Base-by-base conservation (phyloP, 345 rosid genomes). In the Chamaenerion angustifolium region DNA sequence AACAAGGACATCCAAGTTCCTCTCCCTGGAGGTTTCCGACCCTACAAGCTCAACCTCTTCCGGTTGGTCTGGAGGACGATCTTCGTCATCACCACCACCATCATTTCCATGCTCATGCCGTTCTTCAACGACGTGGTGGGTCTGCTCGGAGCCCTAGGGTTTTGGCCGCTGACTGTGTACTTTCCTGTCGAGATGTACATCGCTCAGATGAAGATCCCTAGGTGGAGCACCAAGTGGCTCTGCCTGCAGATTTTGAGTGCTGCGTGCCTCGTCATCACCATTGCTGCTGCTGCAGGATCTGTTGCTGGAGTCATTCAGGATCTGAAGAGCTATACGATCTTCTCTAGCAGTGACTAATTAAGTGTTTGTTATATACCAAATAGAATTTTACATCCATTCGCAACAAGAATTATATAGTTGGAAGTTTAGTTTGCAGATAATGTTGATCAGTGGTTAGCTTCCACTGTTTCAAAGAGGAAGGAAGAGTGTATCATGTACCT, bases 101-200 rank as follows among this genome's bases (percentile, higher is more conserved):
- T 80, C 54, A 76, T 84, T 46, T 74, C 98, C 9, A 87, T 92
- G 98, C 66, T 87, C 13, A 71, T 84, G 49, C 98, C 98, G 1
- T 87, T 87, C 74, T 92, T 92, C 50, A 83, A 83, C 12, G 89
- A 79, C 45, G 69, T 83, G 0, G 93, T 81, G 3, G 95, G 96
- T 16, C 68, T 90, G 9, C 83, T 92, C 10, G 96, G 96, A 7
- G 96, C 98, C 0, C 46, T 92, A 0, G 98, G 93, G 44, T 92
- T 83, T 48, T 92, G 98, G 95, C 98, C 98, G 10, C 48, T 92
- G 12, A 81, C 94, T 0, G 98, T 90, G 12, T 86, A 86, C 43
- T 86, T 81, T 69, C 98, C 98, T 0, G 81, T 90, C 15, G 89
- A 90, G 70, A 84, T 92, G 98, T 92, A 81, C 56, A 80, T 86